Evolutionary conservation across 2,329 filamentous ascomycete species (phyloP).

Genomic region (Aspergillus aculeatus): DNA sequence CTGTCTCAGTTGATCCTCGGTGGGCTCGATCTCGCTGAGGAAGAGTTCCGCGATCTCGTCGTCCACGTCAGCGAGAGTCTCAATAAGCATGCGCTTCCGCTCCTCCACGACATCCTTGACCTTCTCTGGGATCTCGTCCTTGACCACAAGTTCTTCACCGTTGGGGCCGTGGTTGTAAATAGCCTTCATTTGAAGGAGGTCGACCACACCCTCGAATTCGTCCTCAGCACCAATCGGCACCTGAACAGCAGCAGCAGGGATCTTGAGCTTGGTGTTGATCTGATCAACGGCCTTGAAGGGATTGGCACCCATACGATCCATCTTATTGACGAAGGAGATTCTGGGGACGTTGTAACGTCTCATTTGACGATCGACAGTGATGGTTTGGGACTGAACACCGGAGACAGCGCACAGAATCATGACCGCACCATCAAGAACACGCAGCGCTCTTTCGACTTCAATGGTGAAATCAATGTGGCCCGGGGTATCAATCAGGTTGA

Average conservation of each 20-base stretch:
- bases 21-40: slow-evolving; percentile 80
- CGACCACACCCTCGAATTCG: slow-evolving; percentile 86
- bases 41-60: slow-evolving; percentile 96
- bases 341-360: slow-evolving; percentile 94
- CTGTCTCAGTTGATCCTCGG: slow-evolving; percentile 78
- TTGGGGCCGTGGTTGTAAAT: slow-evolving; percentile 86
- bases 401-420: slow-evolving; percentile 98
- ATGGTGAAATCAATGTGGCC: slow-evolving; percentile 99
- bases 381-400: slow-evolving; percentile 96
- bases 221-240: slow-evolving; percentile 92
- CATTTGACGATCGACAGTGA: slow-evolving; percentile 98
- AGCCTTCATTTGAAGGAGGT: slow-evolving; percentile 86
- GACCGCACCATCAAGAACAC: slow-evolving; percentile 92
- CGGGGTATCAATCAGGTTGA: slow-evolving; percentile 98
- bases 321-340: slow-evolving; percentile 98
- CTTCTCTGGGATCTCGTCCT: slow-evolving; percentile 79
- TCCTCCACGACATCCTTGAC: slow-evolving; percentile 73
- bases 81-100: slow-evolving; percentile 81
- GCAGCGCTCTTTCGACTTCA: slow-evolving; percentile 90
- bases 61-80: slow-evolving; percentile 94
- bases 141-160: slow-evolving; percentile 73
- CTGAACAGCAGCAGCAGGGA: slow-evolving; percentile 89
- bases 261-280: slow-evolving; percentile 93
- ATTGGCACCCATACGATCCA: slow-evolving; percentile 98
- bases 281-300: slow-evolving; percentile 97